Percentiles rank a stretch among this genome's conserved stretches.
These are phyloP conservation scores for Teratosphaeria zuluensis DNA, from an alignment of 2,329 filamentous ascomycete genomes.

Conservation along the genomic window DNA sequence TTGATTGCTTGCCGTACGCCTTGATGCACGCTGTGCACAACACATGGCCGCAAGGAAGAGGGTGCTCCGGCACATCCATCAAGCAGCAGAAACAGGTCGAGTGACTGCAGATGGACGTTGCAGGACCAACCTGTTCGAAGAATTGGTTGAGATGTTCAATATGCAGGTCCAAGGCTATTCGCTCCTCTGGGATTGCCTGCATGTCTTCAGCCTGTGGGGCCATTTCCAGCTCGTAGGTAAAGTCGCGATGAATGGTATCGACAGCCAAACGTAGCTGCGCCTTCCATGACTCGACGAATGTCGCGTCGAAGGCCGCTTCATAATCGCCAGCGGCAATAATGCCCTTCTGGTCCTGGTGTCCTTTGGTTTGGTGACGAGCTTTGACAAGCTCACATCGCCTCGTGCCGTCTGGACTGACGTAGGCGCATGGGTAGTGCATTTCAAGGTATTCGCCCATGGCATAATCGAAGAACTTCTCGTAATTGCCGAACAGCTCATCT, in stretches of 20 bases:
- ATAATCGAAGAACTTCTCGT: slow-evolving; percentile 33
- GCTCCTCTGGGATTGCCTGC: slow-evolving; percentile 20
- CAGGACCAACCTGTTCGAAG: slow-evolving; percentile 31
- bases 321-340: slow-evolving; percentile 36
- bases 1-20: slow-evolving; percentile 23
- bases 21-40: slow-evolving; percentile 35
- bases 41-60: slow-evolving; percentile 38
- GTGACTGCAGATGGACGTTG: slow-evolving; percentile 22
- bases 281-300: slow-evolving; percentile 21
- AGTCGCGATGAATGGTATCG: slow-evolving; percentile 20
- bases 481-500: slow-evolving; percentile 31
- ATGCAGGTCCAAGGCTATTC: slow-evolving; percentile 22
- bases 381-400: slow-evolving; percentile 24
- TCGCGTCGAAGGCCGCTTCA: slow-evolving; percentile 27
- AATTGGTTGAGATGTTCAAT: slow-evolving; percentile 26
- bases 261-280: slow-evolving; percentile 21
- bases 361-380: slow-evolving; percentile 23
- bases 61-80: slow-evolving; percentile 33
- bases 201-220: slow-evolving; percentile 17
- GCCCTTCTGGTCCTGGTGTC: slow-evolving; percentile 36
- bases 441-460: slow-evolving; percentile 38
- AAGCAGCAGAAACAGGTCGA: slow-evolving; percentile 40
- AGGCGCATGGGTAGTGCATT: slow-evolving; percentile 39
- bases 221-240: slow-evolving; percentile 23
- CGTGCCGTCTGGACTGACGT: slow-evolving; percentile 22